Evolutionary conservation across 2,329 filamentous ascomycete species (phyloP), one percentile per base, ranked within the genome.

Genomic region (Colletotrichum melonis): DNA sequence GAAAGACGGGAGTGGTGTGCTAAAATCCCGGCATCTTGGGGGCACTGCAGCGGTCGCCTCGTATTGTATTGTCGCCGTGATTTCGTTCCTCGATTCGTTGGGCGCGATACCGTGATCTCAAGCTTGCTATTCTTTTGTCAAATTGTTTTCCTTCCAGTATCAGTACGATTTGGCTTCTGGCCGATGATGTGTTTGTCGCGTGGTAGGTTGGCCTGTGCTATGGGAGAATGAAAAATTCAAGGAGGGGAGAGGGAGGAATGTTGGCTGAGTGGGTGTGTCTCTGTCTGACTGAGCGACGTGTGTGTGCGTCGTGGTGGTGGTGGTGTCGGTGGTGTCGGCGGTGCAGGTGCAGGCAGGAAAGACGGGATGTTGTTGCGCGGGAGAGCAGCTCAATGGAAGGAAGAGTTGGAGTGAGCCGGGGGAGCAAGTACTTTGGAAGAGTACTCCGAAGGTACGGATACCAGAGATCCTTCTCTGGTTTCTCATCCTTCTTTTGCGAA

Each of bases 21-120:
- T 74, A 74, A 58, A 72, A 74, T 73, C 19, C 64, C 68, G 63
- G 72, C 72, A 74, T 74, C 63, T 74, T 74, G 72, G 67, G 60
- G 55, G 28, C 35, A n/a, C 56, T 54, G 62, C 62, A 66, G 56
- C 55, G 55, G 67, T 66, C 71, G 49, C 55, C 67, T 71, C 35
- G 60, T 62, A 54, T 56, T 32, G 32, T 63, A 12, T 54, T 26
- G 59, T 60, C 6, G 49, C n/a, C 14, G 35, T 26, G 19, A 38
- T 24, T 30, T 35, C 65, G 26, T 54, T 11, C 49, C 42, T 66
- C 22, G 35, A 59, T 62, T 62, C 26, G 56, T 68, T 55, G 26
- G 26, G 32, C 38, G 32, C 19, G 26, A 28, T 26, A 57, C 24
- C 38, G 32, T 38, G 16, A 46, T 9, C 32, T 56, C 7, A 32